phyloP scores from a whole-genome alignment of 1,139 yeast species.

The Wickerhamomyces sp. region DNA sequence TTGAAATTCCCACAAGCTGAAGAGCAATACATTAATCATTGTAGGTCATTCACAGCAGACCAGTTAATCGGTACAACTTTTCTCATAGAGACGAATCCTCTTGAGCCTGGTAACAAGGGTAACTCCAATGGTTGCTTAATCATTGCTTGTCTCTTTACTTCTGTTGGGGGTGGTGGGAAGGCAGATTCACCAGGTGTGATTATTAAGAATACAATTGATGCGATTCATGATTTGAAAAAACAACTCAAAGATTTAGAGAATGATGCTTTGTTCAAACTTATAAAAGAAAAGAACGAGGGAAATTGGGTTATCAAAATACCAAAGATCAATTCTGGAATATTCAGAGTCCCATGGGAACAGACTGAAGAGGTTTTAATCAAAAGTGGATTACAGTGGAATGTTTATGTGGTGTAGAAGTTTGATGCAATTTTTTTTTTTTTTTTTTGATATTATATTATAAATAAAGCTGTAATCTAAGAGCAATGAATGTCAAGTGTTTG shows the following conservation, averaged over 20 bases:
- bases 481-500: constrained; percentile 9
- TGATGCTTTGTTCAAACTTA: constrained; percentile 1
- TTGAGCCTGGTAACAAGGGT: constrained; percentile 28
- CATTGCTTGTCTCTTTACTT: constrained; percentile 63
- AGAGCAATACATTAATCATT: constrained; percentile 41
- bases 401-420: constrained; percentile 31
- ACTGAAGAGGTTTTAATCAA: constrained; percentile 49
- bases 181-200: constrained; percentile 40
- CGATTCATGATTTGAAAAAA: constrained; percentile 40
- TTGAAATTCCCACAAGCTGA: constrained; percentile 49
- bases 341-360: constrained; percentile 71
- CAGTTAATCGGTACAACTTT: constrained; percentile 50
- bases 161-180: constrained; percentile 30
- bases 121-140: constrained; percentile 22
- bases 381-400: constrained; percentile 31
- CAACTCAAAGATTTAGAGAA: constrained; percentile 28
- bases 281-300: constrained; percentile 1
- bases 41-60: constrained; percentile 28
- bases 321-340: constrained; percentile 73
- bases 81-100: constrained; percentile 36
- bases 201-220: constrained; percentile 40
- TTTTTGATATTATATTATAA: no score
- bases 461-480: no score
- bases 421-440: no score
- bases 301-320: constrained; percentile 44